These are phyloP conservation scores for Dentipellis sp. DNA, from an alignment of 768 basidiomycete species.

Conservation along the genomic window DNA sequence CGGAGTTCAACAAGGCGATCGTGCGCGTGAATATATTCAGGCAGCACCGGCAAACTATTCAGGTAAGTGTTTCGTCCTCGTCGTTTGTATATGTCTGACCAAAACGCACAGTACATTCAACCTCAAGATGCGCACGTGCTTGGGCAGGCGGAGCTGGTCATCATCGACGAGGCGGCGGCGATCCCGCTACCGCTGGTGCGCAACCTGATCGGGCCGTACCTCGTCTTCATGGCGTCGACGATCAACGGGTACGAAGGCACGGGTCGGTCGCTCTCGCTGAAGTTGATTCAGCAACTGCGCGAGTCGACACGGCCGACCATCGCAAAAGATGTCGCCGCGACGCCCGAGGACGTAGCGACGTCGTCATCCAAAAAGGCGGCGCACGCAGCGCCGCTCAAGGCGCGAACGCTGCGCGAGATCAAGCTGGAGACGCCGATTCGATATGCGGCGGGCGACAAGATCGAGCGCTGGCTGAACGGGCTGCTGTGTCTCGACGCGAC, in stretches of 20 bases:
- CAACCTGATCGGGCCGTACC: constrained; percentile 90
- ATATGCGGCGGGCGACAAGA: constrained; percentile 75
- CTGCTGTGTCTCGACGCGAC: constrained; percentile 89
- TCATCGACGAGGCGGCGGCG: constrained; percentile 98
- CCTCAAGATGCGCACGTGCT: constrained; percentile 97
- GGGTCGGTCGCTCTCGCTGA: constrained; percentile 95
- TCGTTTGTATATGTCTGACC: neutral
- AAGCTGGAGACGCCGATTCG: constrained; percentile 94
- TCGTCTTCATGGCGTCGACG: constrained; percentile 98
- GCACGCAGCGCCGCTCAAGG: constrained; percentile 50
- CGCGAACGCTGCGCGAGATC: constrained; percentile 81
- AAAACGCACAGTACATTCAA: constrained; percentile 77
- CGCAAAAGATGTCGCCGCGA: constrained; percentile 41
- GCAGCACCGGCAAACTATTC: constrained; percentile 91
- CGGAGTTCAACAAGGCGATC: constrained; percentile 91
- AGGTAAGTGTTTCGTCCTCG: constrained; percentile 37
- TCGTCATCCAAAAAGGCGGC: constrained; percentile 41
- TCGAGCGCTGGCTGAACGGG: constrained; percentile 91
- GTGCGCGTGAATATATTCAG: constrained; percentile 93
- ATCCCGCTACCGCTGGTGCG: constrained; percentile 94
- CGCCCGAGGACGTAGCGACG: constrained; percentile 31
- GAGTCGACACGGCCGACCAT: constrained; percentile 81
- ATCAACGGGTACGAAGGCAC: constrained; percentile 99
- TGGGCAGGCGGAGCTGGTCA: constrained; percentile 93
- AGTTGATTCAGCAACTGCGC: constrained; percentile 93